A percentile compares a stretch with the other conserved stretches of the same genome.
These are phyloP conservation scores for Acacia pycnantha DNA, from an alignment of 331 rosid genomes.

Conservation along the genomic window DNA sequence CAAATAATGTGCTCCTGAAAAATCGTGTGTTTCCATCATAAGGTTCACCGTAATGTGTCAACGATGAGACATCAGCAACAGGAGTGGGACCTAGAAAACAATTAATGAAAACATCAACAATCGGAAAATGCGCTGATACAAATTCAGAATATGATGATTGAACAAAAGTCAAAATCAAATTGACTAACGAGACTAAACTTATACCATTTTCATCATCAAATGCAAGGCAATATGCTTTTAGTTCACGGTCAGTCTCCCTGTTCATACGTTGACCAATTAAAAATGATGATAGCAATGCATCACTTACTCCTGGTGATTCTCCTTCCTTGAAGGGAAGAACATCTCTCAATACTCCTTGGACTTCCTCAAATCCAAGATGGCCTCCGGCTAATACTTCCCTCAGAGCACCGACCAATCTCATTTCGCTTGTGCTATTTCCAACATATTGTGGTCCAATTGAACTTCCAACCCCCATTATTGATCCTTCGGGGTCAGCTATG, in stretches of 20 bases:
- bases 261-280: slow-evolving; percentile 97
- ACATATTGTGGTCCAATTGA: slow-evolving; percentile 81
- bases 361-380: slow-evolving; percentile 95
- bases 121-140: not conserved
- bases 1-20: slow-evolving; percentile 95
- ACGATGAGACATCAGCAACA: slow-evolving; percentile 79
- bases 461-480: slow-evolving; percentile 75
- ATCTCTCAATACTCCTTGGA: slow-evolving; percentile 83
- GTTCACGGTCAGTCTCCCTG: slow-evolving; percentile 89
- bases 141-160: slow-evolving; percentile 12
- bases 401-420: slow-evolving; percentile 95
- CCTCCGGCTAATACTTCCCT: slow-evolving; percentile 96
- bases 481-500: slow-evolving; percentile 89
- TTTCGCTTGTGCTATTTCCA: slow-evolving; percentile 66
- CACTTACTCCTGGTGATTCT: slow-evolving; percentile 55
- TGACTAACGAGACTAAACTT: slow-evolving; percentile 11
- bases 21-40: slow-evolving; percentile 95
- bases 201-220: slow-evolving; percentile 91
- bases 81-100: slow-evolving; percentile 70
- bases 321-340: slow-evolving; percentile 64
- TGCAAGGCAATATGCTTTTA: slow-evolving; percentile 94
- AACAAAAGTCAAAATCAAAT: slow-evolving; percentile 15
- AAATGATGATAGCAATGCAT: slow-evolving; percentile 91
- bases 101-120: slow-evolving; percentile 29
- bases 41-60: slow-evolving; percentile 96